Evolutionary conservation across 768 basidiomycete genomes (phyloP).

Genomic region (Rhizopogon rudus): DNA sequence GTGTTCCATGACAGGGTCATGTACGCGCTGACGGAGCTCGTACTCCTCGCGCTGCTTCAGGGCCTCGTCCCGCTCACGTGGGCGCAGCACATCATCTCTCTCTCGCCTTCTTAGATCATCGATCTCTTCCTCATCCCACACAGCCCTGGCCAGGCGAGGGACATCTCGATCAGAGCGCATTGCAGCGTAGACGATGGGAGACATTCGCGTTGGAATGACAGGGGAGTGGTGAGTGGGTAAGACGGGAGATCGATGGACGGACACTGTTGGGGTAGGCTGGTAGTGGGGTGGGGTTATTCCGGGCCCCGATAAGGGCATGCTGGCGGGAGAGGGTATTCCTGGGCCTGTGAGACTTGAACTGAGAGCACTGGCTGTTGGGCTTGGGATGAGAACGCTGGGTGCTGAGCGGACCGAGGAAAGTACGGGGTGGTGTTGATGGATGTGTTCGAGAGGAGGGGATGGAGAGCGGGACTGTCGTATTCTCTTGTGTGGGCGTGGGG

Average conservation of each 20-base stretch:
- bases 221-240: slow-evolving; percentile 14
- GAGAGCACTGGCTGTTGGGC: not conserved
- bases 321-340: not conserved
- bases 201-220: slow-evolving; percentile 9
- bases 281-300: slow-evolving; percentile 6
- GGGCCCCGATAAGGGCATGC: not conserved
- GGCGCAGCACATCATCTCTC: not conserved
- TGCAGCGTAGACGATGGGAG: not conserved
- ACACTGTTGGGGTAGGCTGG: slow-evolving; percentile 4
- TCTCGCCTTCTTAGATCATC: not conserved
- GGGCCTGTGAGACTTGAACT: slow-evolving; percentile 3
- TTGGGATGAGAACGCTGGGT: not conserved
- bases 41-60: slow-evolving; percentile 12
- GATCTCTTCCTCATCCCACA: slow-evolving; percentile 2
- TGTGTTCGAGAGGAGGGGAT: slow-evolving; percentile 5
- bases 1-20: not conserved
- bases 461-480: slow-evolving; percentile 10
- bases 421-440: not conserved
- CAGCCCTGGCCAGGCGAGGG: slow-evolving; percentile 1
- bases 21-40: not conserved
- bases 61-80: slow-evolving; percentile 6
- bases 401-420: not conserved
- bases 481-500: slow-evolving; percentile 20
- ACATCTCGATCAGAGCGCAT: slow-evolving; percentile 2
- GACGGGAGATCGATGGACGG: slow-evolving; percentile 11